phyloP scores from a whole-genome alignment of 163 green algal genomes.

The Coccomyxa subellipsoidea region DNA sequence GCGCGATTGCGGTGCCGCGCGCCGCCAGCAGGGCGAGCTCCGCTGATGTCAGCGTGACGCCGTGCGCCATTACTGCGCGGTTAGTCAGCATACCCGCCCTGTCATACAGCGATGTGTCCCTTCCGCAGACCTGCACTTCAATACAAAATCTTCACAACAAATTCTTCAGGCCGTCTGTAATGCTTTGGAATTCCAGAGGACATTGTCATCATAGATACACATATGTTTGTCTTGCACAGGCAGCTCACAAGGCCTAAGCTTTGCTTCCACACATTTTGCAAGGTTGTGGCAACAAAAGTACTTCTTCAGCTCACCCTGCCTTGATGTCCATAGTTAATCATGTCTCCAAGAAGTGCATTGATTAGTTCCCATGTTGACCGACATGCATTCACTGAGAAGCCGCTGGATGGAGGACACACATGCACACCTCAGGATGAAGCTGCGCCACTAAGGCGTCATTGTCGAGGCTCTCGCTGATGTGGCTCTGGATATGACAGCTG shows the following conservation, averaged over 20 bases:
- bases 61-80: constrained; percentile 63
- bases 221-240: too few relatives aligned
- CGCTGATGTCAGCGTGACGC: constrained; percentile 48
- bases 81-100: constrained; percentile 40
- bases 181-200: too few relatives aligned
- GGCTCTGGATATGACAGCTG: constrained; percentile 53
- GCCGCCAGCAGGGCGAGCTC: constrained; percentile 51
- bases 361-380: too few relatives aligned
- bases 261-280: too few relatives aligned
- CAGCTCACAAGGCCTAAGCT: too few relatives aligned
- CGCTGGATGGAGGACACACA: neutral
- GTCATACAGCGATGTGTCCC: constrained; percentile 49
- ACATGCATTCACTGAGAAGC: neutral
- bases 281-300: too few relatives aligned
- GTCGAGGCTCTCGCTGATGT: constrained; percentile 64
- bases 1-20: constrained; percentile 40
- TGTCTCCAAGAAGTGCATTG: too few relatives aligned
- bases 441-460: constrained; percentile 43
- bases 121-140: constrained; percentile 9
- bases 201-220: too few relatives aligned
- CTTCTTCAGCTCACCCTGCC: too few relatives aligned
- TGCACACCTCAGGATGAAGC: constrained; percentile 43
- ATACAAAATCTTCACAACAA: neutral
- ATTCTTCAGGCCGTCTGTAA: too few relatives aligned
- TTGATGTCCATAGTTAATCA: too few relatives aligned